Evolutionary conservation across 208 protist genomes (phyloP).

Genomic region (Phytomonas francai): DNA sequence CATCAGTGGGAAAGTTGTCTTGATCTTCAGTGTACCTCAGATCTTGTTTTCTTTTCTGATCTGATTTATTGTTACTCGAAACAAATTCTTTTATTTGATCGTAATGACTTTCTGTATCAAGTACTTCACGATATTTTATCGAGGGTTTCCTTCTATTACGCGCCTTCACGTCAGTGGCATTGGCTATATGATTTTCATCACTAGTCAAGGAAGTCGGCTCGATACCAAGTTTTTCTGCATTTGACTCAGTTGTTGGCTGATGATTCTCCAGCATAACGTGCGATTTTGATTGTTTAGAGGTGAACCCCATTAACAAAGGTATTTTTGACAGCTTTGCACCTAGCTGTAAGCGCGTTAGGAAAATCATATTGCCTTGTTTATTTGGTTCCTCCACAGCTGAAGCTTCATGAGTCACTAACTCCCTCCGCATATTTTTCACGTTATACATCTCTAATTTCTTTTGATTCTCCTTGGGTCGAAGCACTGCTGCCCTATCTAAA

Average conservation of each 20-base stretch:
- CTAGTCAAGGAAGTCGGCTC: not conserved
- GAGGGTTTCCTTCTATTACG: not conserved
- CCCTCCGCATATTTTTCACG: not conserved
- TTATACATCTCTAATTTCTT: conserved; percentile 3
- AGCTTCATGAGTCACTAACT: not conserved
- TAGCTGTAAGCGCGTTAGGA: not conserved
- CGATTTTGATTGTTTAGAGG: not conserved
- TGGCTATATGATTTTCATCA: not conserved
- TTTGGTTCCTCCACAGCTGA: not conserved
- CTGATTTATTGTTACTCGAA: not conserved
- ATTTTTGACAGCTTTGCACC: not conserved
- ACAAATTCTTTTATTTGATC: not conserved
- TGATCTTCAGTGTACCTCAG: not conserved
- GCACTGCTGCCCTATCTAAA: conserved; percentile 33
- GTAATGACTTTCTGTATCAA: not conserved
- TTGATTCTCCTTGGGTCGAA: conserved; percentile 23
- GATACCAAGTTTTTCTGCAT: not conserved
- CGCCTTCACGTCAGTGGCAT: not conserved
- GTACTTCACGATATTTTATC: not conserved
- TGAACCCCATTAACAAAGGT: not conserved
- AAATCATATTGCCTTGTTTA: not conserved
- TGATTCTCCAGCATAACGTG: not conserved
- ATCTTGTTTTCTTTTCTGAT: not conserved
- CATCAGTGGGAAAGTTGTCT: not conserved
- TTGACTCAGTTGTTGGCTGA: not conserved